A percentile compares a stretch with the other conserved stretches of the same genome.
These are phyloP conservation scores for Houttuynia cordata DNA, from an alignment of 164 flowering plant genomes.

Conservation along the genomic window DNA sequence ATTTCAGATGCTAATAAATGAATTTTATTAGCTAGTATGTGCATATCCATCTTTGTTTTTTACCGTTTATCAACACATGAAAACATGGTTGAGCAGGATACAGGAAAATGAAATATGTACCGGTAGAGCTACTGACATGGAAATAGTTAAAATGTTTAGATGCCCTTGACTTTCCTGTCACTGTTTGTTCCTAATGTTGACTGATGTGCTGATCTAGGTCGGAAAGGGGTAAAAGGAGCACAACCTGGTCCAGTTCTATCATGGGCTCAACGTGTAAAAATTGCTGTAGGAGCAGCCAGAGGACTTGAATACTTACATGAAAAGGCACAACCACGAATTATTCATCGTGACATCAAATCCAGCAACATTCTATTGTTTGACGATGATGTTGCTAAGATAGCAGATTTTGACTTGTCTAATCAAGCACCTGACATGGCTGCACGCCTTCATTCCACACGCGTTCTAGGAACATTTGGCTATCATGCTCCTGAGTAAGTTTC, in stretches of 20 bases:
- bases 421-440: slow-evolving; percentile 85
- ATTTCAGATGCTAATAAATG: no score
- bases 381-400: slow-evolving; percentile 72
- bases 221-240: slow-evolving; percentile 79
- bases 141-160: no score
- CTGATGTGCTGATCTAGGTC: slow-evolving; percentile 25
- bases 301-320: slow-evolving; percentile 88
- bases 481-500: slow-evolving; percentile 86
- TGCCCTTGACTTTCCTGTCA: no score
- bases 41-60: no score
- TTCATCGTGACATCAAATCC: slow-evolving; percentile 83
- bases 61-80: background rate
- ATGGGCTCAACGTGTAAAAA: slow-evolving; percentile 81
- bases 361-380: slow-evolving; percentile 71
- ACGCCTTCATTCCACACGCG: slow-evolving; percentile 92
- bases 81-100: background rate
- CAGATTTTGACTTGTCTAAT: slow-evolving; percentile 81
- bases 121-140: background rate
- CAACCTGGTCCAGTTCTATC: slow-evolving; percentile 74
- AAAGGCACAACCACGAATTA: slow-evolving; percentile 55
- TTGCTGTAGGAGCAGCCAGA: slow-evolving; percentile 83
- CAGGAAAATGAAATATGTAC: background rate
- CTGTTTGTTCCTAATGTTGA: no score
- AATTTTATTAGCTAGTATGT: no score
- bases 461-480: slow-evolving; percentile 85